phyloP scores from a whole-genome alignment of 306 rosid genomes.

The Benincasa hispida region DNA sequence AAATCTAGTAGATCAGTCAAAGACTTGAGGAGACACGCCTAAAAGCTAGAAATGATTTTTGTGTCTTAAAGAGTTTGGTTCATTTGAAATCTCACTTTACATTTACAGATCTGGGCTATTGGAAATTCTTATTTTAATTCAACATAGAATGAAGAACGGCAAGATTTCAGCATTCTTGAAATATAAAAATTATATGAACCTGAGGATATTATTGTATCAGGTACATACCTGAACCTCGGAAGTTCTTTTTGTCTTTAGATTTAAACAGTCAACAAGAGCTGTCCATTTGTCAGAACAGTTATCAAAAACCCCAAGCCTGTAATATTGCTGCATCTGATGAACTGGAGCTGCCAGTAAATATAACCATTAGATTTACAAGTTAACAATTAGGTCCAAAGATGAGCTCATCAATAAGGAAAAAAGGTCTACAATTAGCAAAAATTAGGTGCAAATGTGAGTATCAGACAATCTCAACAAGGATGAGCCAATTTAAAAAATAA shows the following conservation, averaged over 20 bases:
- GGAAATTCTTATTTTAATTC: background rate
- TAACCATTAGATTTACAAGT: background rate
- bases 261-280: conserved; percentile 48
- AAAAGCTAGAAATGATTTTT: background rate
- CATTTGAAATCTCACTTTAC: background rate
- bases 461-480: background rate
- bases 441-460: background rate
- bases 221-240: conserved; percentile 50
- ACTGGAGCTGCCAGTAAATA: conserved; percentile 56
- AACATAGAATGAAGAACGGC: background rate
- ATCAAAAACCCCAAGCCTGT: conserved; percentile 66
- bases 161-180: background rate
- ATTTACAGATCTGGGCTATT: background rate
- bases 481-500: background rate
- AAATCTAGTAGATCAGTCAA: background rate
- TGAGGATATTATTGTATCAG: background rate
- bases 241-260: conserved; percentile 53
- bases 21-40: background rate
- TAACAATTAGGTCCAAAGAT: background rate
- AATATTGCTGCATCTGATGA: conserved; percentile 87
- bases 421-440: background rate
- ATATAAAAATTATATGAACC: background rate
- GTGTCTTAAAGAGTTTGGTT: background rate
- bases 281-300: conserved; percentile 58
- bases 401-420: background rate